Conservation (phyloP, 257 asterid species). For the Solanum virginianum region DNA sequence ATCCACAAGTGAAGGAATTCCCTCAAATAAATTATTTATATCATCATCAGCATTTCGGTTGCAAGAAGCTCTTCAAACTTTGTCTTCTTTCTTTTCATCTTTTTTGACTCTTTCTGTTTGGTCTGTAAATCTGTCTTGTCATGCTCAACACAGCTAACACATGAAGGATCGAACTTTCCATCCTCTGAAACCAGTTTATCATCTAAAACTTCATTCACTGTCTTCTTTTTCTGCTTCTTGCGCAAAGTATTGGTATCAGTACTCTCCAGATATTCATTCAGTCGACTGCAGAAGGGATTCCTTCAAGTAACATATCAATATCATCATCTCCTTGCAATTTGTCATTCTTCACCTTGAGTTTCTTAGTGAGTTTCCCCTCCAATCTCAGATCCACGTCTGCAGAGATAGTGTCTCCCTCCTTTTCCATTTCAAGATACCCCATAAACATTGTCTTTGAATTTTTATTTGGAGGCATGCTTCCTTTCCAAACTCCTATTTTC, state of each 20-base stretch:
- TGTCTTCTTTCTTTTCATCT: constrained; percentile 21
- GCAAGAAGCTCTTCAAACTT: constrained; percentile 34
- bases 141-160: constrained; percentile 17
- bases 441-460: constrained; percentile 33
- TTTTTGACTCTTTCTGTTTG: constrained; percentile 15
- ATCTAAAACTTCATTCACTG: constrained; percentile 17
- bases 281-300: constrained; percentile 42
- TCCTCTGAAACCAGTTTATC: constrained; percentile 13
- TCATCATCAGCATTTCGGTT: constrained; percentile 38
- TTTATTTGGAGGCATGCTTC: constrained; percentile 6
- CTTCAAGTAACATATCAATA: constrained; percentile 39
- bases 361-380: constrained; percentile 69
- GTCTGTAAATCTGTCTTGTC: constrained; percentile 13
- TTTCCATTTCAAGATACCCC: constrained; percentile 50
- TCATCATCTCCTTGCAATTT: constrained; percentile 48
- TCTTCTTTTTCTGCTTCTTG: constrained; percentile 8
- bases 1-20: constrained; percentile 29
- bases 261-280: neutral
- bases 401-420: constrained; percentile 16
- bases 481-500: constrained; percentile 21
- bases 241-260: neutral
- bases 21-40: constrained; percentile 37
- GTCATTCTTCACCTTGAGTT: constrained; percentile 64
- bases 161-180: constrained; percentile 19
- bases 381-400: constrained; percentile 44